Evolutionary conservation across 2,329 filamentous ascomycete genomes (phyloP).

Genomic region (Xylariaceae sp.): DNA sequence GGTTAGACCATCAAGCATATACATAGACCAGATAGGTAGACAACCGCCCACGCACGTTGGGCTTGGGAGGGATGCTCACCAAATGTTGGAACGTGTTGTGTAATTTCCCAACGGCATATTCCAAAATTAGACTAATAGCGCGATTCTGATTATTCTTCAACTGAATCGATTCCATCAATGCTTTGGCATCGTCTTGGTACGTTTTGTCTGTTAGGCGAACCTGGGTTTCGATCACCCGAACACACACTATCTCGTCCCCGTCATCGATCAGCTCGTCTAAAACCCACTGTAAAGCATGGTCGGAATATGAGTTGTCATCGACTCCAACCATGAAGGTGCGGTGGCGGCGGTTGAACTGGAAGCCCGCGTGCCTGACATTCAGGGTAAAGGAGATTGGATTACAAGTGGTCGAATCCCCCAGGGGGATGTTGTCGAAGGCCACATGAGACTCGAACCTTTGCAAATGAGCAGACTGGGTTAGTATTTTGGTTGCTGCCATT

Average conservation of each 20-base stretch:
- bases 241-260: conserved; percentile 87
- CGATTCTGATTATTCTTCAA: conserved; percentile 74
- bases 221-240: conserved; percentile 82
- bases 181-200: conserved; percentile 72
- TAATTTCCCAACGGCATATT: conserved; percentile 84
- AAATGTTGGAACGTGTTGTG: conserved; percentile 87
- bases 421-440: conserved; percentile 56
- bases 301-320: conserved; percentile 86
- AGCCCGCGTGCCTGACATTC: conserved; percentile 81
- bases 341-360: conserved; percentile 73
- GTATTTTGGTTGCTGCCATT: conserved; percentile 35
- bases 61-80: conserved; percentile 49
- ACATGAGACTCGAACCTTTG: conserved; percentile 57
- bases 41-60: no score
- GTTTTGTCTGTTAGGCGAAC: conserved; percentile 62
- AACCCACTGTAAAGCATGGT: conserved; percentile 88
- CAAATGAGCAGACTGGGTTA: conserved; percentile 33
- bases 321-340: conserved; percentile 88
- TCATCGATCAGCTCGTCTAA: conserved; percentile 90
- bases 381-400: conserved; percentile 70
- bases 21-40: no score
- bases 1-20: neutral
- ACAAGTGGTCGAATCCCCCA: conserved; percentile 55
- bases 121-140: conserved; percentile 78
- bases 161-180: conserved; percentile 71